Conservation (phyloP, 345 rosid genomes). For the Gossypium anomalum region DNA sequence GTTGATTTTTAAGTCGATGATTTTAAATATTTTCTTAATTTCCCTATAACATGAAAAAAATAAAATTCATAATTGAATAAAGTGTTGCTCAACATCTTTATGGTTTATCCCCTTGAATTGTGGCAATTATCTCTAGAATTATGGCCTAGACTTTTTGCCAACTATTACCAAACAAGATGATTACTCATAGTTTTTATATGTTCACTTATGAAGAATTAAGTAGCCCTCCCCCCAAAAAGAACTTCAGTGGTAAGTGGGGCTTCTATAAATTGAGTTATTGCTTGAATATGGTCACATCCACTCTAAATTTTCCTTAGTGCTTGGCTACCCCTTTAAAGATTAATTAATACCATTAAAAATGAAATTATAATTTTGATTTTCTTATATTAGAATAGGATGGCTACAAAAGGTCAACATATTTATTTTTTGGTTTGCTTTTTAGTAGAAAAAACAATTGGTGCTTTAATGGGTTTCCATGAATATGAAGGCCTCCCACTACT, state of each 20-base stretch:
- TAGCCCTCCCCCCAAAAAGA: background rate
- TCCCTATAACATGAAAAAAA: no score
- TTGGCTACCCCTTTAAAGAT: background rate
- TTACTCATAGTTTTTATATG: background rate
- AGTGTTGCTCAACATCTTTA: background rate
- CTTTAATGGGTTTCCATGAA: background rate
- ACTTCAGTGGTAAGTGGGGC: conserved; percentile 7
- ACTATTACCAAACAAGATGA: conserved; percentile 24
- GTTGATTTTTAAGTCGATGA: no score
- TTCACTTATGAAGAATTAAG: background rate
- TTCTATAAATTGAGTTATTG: background rate
- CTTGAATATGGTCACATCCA: background rate
- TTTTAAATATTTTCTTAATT: no score
- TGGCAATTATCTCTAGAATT: conserved; percentile 26
- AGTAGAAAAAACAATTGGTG: background rate
- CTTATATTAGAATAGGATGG: background rate
- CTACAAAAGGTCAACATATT: background rate
- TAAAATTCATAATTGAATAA: no score
- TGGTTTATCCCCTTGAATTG: conserved; percentile 22
- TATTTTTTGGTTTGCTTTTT: background rate
- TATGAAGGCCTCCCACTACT: conserved; percentile 5
- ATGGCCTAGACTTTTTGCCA: conserved; percentile 18
- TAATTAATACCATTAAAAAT: background rate
- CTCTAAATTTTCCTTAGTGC: background rate
- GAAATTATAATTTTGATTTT: background rate